Evolutionary conservation across 1,284 basidiomycete species (phyloP).

Genomic region (Cronartium ribicola): DNA sequence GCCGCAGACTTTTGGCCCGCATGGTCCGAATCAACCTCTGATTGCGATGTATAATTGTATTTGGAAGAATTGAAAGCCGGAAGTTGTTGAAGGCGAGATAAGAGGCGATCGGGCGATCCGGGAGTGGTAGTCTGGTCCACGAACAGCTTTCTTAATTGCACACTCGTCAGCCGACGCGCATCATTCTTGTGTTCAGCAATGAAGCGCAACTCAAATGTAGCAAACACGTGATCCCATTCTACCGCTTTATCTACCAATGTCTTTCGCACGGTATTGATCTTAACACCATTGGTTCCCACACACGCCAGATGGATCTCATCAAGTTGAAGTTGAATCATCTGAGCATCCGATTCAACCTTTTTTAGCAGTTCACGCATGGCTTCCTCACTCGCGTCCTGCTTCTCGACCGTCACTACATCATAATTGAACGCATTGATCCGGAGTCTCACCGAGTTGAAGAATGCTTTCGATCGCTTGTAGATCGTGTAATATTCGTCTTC

Average conservation of each 20-base stretch:
- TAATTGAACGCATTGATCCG: conserved; percentile 57
- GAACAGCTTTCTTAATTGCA: conserved; percentile 56
- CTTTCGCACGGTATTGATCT: conserved; percentile 78
- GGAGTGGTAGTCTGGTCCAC: conserved; percentile 53
- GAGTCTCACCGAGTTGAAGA: conserved; percentile 59
- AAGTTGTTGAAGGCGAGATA: conserved; percentile 23
- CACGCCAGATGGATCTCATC: conserved; percentile 68
- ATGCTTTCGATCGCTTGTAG: conserved; percentile 64
- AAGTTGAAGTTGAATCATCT: conserved; percentile 27
- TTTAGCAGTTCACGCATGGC: conserved; percentile 74
- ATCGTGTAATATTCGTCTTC: conserved; percentile 80
- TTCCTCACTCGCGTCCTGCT: conserved; percentile 49
- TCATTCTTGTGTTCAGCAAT: conserved; percentile 55
- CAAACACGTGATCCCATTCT: conserved; percentile 88
- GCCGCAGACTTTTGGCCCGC: conserved; percentile 21
- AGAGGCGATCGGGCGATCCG: conserved; percentile 47
- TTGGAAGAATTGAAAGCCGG: conserved; percentile 27
- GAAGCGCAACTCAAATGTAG: conserved; percentile 45
- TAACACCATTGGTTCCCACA: conserved; percentile 74
- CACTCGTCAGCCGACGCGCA: conserved; percentile 51
- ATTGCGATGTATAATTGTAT: conserved; percentile 41
- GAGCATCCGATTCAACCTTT: conserved; percentile 47
- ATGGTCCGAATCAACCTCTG: conserved; percentile 41
- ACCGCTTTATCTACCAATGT: conserved; percentile 89
- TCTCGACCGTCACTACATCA: conserved; percentile 32